Conservation (phyloP, 140 eudicot species). For the Stevia rebaudiana region DNA sequence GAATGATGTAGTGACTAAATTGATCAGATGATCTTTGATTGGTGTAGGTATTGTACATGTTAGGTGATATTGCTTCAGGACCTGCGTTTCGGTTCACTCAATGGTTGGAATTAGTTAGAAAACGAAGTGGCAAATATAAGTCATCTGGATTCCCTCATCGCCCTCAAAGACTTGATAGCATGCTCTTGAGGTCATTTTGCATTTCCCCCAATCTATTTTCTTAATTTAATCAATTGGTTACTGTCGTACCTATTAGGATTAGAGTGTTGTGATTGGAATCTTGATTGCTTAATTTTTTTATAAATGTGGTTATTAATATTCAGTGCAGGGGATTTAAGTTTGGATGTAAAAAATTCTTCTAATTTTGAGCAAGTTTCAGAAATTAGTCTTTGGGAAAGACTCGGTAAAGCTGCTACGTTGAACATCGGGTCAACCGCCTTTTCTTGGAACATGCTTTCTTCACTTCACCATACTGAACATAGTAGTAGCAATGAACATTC, state of each 20-base stretch:
- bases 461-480: slow-evolving; percentile 95
- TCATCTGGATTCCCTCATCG: slow-evolving; percentile 79
- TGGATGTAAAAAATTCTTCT: slow-evolving; percentile 31
- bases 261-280: slow-evolving; percentile 1
- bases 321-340: slow-evolving; percentile 63
- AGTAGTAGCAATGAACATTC: slow-evolving; percentile 77
- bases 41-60: slow-evolving; percentile 82
- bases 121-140: slow-evolving; percentile 59
- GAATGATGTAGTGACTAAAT: neutral
- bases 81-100: slow-evolving; percentile 76
- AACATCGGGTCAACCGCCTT: slow-evolving; percentile 78
- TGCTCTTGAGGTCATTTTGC: slow-evolving; percentile 55
- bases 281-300: slow-evolving; percentile 6
- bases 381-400: slow-evolving; percentile 83
- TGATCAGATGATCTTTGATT: neutral
- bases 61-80: slow-evolving; percentile 87
- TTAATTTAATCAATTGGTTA: neutral
- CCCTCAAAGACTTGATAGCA: slow-evolving; percentile 44
- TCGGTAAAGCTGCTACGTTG: slow-evolving; percentile 82
- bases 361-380: slow-evolving; percentile 61
- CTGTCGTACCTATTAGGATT: neutral
- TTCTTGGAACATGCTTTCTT: slow-evolving; percentile 89
- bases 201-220: neutral
- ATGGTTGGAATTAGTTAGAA: slow-evolving; percentile 92
- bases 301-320: slow-evolving; percentile 17